phyloP scores from a whole-genome alignment of 169 alveolate genomes.

The Amoebophrya sp. region DNA sequence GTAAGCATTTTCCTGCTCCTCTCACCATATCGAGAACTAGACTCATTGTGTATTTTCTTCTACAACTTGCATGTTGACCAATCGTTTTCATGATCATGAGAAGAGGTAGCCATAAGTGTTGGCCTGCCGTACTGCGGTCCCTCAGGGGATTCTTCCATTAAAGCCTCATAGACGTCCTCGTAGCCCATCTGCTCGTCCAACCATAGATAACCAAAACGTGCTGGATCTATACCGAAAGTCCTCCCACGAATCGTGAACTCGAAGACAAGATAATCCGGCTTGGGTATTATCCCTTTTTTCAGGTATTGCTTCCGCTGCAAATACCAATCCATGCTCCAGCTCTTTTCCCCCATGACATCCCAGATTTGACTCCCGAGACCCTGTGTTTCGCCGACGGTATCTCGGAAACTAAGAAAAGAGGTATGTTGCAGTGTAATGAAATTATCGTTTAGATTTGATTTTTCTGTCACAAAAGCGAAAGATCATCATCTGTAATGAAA shows the following conservation, averaged over 20 bases:
- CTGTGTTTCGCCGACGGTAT: not conserved
- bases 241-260: too few relatives aligned
- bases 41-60: too few relatives aligned
- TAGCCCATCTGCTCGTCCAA: not conserved
- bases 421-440: too few relatives aligned
- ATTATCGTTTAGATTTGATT: too few relatives aligned
- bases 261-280: not conserved
- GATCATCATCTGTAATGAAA: too few relatives aligned
- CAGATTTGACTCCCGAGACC: not conserved
- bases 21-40: too few relatives aligned
- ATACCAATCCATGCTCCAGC: not conserved
- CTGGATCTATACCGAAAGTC: too few relatives aligned
- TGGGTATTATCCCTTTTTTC: not conserved
- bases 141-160: not conserved
- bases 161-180: not conserved
- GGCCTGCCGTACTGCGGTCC: not conserved
- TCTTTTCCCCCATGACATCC: not conserved
- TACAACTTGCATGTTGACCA: too few relatives aligned
- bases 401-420: not conserved
- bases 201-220: not conserved
- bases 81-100: too few relatives aligned
- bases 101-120: too few relatives aligned
- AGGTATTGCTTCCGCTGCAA: conserved; percentile 8
- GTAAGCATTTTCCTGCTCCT: too few relatives aligned
- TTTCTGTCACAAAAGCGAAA: too few relatives aligned